Evolutionary conservation across 176 grass and related monocot genomes (phyloP), one percentile per base, ranked within the genome.

Genomic region (Bromus sterilis): DNA sequence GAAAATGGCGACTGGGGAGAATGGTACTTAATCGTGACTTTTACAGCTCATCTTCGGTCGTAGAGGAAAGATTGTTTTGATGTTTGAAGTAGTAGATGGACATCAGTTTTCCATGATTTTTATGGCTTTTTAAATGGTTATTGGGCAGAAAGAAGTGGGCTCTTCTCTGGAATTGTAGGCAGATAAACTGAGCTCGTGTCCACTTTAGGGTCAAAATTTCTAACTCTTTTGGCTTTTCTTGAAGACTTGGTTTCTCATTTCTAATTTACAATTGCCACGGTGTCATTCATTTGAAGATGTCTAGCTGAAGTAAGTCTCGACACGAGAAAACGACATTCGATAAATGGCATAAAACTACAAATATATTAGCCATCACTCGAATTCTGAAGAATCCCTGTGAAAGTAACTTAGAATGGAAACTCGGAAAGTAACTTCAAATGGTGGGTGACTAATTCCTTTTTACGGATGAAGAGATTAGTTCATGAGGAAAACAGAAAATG

Each of bases 331-430:
- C 72, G 83, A 82, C 73, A 58, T 28, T 29, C 65, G 56, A 58
- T 43, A 30, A 82, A 70, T 36, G 53, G 23, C 56, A 37, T 2
- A 70, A 71, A 85, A 72, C 9, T 56, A 64, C 28, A 66, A 20
- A 41, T 85, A 85, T 81, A 77, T 70, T 89, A 64, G 48, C 78
- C 35, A 56, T 89, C 81, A 80, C 56, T 63, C 44, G 29, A 58
- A 73, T 82, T 81, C 87, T 86, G 26, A 78, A 56, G 64, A 63
- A 73, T 12, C 42, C 33, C 49, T 29, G 51, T 6, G 43, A 78
- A 46, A 82, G 83, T 89, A 78, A 39, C 36, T 66, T 66, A 31
- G 4, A 41, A 41, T 34, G 42, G 78, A 7, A 53, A 8, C 49
- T 53, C 18, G 0, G 26, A 73, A 66, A 79, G 80, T 88, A 74